Evolutionary conservation across 2,329 filamentous ascomycete genomes (phyloP).

Genomic region (Dactylellina drechsleri): DNA sequence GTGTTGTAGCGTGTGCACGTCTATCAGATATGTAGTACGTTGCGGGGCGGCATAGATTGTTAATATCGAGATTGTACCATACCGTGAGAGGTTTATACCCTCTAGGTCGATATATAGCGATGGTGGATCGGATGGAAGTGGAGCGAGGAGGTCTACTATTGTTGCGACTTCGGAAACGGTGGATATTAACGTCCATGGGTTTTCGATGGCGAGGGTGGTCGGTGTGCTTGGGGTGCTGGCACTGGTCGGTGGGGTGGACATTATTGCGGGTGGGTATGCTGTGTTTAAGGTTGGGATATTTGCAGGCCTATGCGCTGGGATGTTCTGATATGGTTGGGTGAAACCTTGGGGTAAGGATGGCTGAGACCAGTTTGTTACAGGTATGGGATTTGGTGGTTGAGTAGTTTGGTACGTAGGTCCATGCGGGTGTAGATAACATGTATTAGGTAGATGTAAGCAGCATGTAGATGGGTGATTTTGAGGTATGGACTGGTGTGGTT

Average conservation of each 20-base stretch:
- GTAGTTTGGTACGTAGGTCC: too few species aligned
- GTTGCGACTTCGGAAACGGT: conserved; percentile 10
- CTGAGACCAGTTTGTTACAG: too few species aligned
- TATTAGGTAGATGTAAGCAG: too few species aligned
- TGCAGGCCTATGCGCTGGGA: neutral
- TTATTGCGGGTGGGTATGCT: neutral
- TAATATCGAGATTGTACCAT: conserved; percentile 65
- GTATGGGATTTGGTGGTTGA: too few species aligned
- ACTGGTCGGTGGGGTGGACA: neutral
- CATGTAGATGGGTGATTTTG: too few species aligned
- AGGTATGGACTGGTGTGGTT: too few species aligned
- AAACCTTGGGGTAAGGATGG: too few species aligned
- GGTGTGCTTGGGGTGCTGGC: neutral
- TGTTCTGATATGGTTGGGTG: too few species aligned
- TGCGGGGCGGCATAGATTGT: conserved; percentile 61
- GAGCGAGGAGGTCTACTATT: conserved; percentile 51
- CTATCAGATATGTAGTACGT: conserved; percentile 63
- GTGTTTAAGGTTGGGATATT: neutral
- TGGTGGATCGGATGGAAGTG: conserved; percentile 58
- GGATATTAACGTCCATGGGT: conserved; percentile 39
- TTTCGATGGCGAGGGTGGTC: neutral
- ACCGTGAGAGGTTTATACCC: conserved; percentile 63
- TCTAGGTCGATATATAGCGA: conserved; percentile 67
- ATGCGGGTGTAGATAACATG: too few species aligned
- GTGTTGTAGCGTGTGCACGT: conserved; percentile 62